Base-by-base conservation (phyloP, 345 rosid species). In the Camelina laxa region DNA sequence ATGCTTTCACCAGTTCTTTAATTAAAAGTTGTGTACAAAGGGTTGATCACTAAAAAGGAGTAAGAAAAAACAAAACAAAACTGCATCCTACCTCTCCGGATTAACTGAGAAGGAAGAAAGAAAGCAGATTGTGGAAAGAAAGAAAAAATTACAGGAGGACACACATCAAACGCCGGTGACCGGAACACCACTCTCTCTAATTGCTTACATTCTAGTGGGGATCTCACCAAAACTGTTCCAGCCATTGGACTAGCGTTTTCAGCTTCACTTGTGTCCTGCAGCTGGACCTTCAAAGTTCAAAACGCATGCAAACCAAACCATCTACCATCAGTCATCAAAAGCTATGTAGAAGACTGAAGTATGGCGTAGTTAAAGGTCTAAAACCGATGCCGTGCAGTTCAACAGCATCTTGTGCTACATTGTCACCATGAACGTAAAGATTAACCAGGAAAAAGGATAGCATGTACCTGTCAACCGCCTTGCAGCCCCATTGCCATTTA, bases 401-500 rank as follows among this genome's bases (percentile, higher is more conserved):
- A 65, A n/a, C 41, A 45, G 35, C 64, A 47, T 7, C 30, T 38
- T 39, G 11, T 41, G 35, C 47, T 50, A 19, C 62, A 54, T 7
- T 44, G 36, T 14, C 21, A 54, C 17, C 56, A 17, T 51, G 39
- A 20, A 58, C 48, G 42, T 39, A 51, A 62, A 38, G 51, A 61
- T 62, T 51, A 27, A 6, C 39, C 10, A 22, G 17, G 14, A 7
- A 59, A 49, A 53, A 35, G 38, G 39, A 45, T 22, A 27, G 65
- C 19, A 59, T 21, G 66, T 77, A 87, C 94, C 84, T 79, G 88
- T 62, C 75, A 85, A 75, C 73, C 85, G 81, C 63, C 84, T 71
- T 33, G 82, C 31, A 49, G 81, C 76, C 61, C 84, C 88, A 68
- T 84, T 82, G 75, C 87, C 88, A 62, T 89, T 86, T n/a, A 77